phyloP scores from a whole-genome alignment of 345 rosid species.

The Eucalyptus regnans region DNA sequence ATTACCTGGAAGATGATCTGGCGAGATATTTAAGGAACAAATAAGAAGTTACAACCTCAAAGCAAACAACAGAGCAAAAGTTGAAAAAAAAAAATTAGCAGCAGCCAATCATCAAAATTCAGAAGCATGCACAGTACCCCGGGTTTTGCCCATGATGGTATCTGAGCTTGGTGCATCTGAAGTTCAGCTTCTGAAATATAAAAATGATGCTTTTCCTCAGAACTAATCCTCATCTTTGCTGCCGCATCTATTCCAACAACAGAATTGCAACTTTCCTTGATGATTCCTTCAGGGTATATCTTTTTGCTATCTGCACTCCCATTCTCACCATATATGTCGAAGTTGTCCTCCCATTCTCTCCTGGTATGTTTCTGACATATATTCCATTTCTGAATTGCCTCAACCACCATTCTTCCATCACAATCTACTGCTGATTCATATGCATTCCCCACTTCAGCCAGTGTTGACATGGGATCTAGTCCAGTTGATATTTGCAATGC shows the following conservation, averaged over 20 bases:
- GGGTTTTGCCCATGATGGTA: constrained; percentile 60
- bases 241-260: constrained; percentile 12
- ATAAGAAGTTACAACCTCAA: neutral
- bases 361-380: constrained; percentile 62
- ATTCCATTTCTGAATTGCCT: constrained; percentile 79
- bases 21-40: neutral
- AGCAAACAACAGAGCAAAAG: neutral
- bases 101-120: neutral
- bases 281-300: constrained; percentile 63
- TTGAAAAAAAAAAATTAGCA: neutral
- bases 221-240: constrained; percentile 10
- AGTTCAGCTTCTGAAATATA: constrained; percentile 83
- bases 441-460: constrained; percentile 17
- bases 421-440: constrained; percentile 42
- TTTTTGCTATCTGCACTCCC: constrained; percentile 49
- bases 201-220: constrained; percentile 52
- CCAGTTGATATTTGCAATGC: constrained; percentile 25
- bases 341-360: constrained; percentile 62
- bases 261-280: constrained; percentile 14
- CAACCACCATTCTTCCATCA: constrained; percentile 58
- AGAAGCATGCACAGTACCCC: constrained; percentile 30
- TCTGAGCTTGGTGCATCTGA: constrained; percentile 42
- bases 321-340: constrained; percentile 80
- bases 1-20: constrained; percentile 60
- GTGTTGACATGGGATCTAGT: constrained; percentile 12